These are phyloP conservation scores for Colletotrichum viniferum DNA, from an alignment of 2,329 filamentous ascomycete genomes.

Conservation along the genomic window DNA sequence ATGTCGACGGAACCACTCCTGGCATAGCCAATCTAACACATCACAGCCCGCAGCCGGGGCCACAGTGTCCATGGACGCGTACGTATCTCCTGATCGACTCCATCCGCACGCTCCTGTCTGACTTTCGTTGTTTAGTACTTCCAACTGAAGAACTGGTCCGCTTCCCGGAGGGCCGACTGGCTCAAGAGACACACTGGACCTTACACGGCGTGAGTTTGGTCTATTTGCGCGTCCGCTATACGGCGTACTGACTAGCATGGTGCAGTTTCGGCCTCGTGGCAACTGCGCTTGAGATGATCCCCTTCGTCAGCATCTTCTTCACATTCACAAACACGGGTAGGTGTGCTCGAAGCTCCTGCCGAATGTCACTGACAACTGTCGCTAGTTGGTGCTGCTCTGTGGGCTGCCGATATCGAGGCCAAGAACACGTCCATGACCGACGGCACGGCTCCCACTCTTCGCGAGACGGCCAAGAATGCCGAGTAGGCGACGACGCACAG, in stretches of 20 bases:
- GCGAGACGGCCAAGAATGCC: slow-evolving; percentile 53
- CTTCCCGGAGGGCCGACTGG: slow-evolving; percentile 68
- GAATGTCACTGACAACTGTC: slow-evolving; percentile 23
- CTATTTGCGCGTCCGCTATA: neutral
- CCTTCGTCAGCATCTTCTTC: slow-evolving; percentile 82
- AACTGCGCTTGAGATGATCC: slow-evolving; percentile 83
- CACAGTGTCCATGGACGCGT: slow-evolving; percentile 58
- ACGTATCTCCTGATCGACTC: slow-evolving; percentile 28
- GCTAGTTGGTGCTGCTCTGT: slow-evolving; percentile 85
- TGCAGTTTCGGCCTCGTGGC: slow-evolving; percentile 75
- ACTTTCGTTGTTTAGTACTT: slow-evolving; percentile 68
- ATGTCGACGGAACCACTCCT: slow-evolving; percentile 26
- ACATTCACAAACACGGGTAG: slow-evolving; percentile 84
- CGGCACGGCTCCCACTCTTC: slow-evolving; percentile 54
- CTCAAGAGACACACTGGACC: slow-evolving; percentile 72
- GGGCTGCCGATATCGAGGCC: slow-evolving; percentile 84
- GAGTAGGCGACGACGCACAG: slow-evolving; percentile 36
- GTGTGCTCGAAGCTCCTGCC: slow-evolving; percentile 9
- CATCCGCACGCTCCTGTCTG: neutral
- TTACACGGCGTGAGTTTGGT: slow-evolving; percentile 72
- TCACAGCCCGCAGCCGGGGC: slow-evolving; percentile 45
- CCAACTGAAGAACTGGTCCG: slow-evolving; percentile 84
- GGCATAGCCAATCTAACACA: neutral
- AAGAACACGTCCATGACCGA: slow-evolving; percentile 53
- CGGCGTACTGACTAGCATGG: slow-evolving; percentile 1